Evolutionary conservation across 768 basidiomycete species (phyloP), one percentile per base, ranked within the genome.

Genomic region (Pisolithus orientalis): DNA sequence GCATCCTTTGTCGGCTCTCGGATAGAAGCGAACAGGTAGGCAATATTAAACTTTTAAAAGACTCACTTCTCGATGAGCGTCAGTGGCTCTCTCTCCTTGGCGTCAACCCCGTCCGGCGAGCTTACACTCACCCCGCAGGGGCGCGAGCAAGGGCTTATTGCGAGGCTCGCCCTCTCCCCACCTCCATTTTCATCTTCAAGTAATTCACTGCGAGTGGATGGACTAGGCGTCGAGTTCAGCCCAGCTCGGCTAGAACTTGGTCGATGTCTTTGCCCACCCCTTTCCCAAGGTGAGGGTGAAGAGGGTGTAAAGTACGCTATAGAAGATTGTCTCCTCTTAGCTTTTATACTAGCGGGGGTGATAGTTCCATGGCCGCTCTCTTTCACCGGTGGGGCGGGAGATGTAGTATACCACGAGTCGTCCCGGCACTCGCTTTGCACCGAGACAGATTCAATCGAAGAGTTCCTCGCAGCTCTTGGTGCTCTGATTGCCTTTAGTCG

Each of bases 51-150:
- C 11, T 21, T 21, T 21, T 21, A 31, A 21, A 7, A 31, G 4
- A 75, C 82, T 53, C 62, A 90, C 87, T 82, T 85, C 69, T 90
- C 89, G 46, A 80, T 78, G 50, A 90, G 65, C 0, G 88, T 91
- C 50, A 79, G 60, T 14, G 82, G 83, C n/a, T 70, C 70, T 21
- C 62, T 62, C 31, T 66, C 62, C 44, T 45, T 62, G 7, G 24
- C 6, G 8, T 29, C 46, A 0, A 47, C 7, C 2, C 29, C 56
- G 27, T 62, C 62, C 29, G 6, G 5, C 5, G 55, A 62, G 38
- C 49, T 50, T n/a, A 56, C 9, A 51, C 65, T 58, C 37, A 66
- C 58, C 7, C 53, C 56, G 6, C 56, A 45, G 13, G 62, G 58
- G 11, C 52, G 28, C 1, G 63, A 50, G 39, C 49, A 54, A 21